Evolutionary conservation across 306 rosid genomes (phyloP).

Genomic region (Betula pendula): DNA sequence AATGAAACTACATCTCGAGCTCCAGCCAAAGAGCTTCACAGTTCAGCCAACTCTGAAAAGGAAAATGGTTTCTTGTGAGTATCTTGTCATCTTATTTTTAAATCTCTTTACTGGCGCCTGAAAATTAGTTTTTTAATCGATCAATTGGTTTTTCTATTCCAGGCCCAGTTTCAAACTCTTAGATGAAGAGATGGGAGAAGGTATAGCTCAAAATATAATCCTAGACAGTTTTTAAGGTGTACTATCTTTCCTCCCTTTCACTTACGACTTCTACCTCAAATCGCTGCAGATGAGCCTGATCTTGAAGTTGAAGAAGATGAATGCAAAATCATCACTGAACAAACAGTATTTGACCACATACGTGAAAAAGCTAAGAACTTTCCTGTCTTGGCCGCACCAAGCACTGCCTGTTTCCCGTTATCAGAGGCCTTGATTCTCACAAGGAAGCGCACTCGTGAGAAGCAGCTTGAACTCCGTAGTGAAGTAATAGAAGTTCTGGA

Average conservation of each 20-base stretch:
- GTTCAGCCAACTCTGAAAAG: constrained; percentile 30
- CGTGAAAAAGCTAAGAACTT: constrained; percentile 83
- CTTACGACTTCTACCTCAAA: constrained; percentile 19
- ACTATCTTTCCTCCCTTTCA: constrained; percentile 24
- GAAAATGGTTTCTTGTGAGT: constrained; percentile 54
- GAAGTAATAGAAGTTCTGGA: constrained; percentile 61
- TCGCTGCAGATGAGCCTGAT: constrained; percentile 46
- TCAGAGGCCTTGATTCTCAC: constrained; percentile 44
- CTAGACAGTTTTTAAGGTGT: background rate
- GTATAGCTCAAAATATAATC: constrained; percentile 36
- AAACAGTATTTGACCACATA: constrained; percentile 86
- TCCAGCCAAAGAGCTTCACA: constrained; percentile 43
- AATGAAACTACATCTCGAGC: constrained; percentile 31
- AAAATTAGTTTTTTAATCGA: constrained; percentile 9
- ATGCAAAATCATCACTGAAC: constrained; percentile 56
- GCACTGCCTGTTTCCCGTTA: constrained; percentile 45
- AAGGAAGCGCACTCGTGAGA: constrained; percentile 52
- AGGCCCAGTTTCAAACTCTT: constrained; percentile 89
- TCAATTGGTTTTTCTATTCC: constrained; percentile 22
- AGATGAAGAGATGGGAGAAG: constrained; percentile 62
- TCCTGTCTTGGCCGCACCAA: constrained; percentile 46
- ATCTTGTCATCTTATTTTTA: constrained; percentile 21
- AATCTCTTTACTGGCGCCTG: constrained; percentile 13
- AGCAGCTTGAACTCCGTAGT: constrained; percentile 41
- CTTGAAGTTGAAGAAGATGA: constrained; percentile 49